Evolutionary conservation across 768 basidiomycete species (phyloP), one percentile per base, ranked within the genome.

Genomic region (Exsudoporus frostii): DNA sequence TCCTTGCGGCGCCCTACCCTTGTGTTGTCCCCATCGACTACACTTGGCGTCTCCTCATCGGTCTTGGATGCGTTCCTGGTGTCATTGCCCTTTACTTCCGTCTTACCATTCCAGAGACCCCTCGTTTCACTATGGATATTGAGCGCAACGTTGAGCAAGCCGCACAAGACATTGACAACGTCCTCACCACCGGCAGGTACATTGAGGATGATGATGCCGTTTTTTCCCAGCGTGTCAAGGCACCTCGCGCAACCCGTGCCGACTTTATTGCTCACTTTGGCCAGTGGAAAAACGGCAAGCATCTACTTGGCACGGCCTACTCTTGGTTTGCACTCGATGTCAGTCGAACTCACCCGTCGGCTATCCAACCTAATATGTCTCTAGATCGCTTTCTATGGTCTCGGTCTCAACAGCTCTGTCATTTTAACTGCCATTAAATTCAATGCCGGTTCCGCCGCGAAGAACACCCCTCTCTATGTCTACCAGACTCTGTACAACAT

Each of bases 291-390:
- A 91, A 96, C 69, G 68, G 79, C 59, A 95, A 94, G 73, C 72
- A 91, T 46, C 78, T 94, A 50, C 68, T 94, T 43, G 92, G 90
- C 15, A 78, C 84, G 0, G 70, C 89, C 0, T 94, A 86, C 68
- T 88, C 86, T 9, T 95, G 92, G 92, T 94, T 94, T 56, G 92
- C 91, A 9, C 80, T 92, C 24, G 91, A 90, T 60, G 85, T 85
- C 30, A 50, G 86, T 75, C 7, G 2, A 19, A 27, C n/a, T 7
- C 17, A 7, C 15, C 44, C 20, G 27, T 45, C 15, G 17, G 9
- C 33, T 20, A 10, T 20, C 19, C n/a, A 8, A 44, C 29, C 46
- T 54, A n/a, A 61, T 40, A 7, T 43, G 17, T 25, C 46, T 58
- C 25, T 45, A 88, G 83, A 84, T 94, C 50, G 90, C 91, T 9